These are phyloP conservation scores for Suillus decipiens DNA, from an alignment of 768 basidiomycete species.

Conservation along the genomic window DNA sequence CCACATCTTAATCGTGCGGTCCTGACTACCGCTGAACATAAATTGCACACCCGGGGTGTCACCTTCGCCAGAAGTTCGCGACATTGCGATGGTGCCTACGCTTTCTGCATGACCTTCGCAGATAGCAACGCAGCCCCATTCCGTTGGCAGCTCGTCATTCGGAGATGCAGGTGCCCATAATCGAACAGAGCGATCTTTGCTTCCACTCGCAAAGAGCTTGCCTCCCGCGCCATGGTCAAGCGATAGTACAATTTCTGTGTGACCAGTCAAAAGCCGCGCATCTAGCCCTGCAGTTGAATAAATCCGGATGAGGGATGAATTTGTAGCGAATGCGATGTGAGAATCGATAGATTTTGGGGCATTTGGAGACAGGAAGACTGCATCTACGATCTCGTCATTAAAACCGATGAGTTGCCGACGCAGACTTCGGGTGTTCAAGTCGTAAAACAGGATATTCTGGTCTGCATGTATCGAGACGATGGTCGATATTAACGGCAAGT, in stretches of 20 bases:
- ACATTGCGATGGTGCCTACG: conserved; percentile 85
- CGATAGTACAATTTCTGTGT: conserved; percentile 88
- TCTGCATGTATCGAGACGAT: conserved; percentile 90
- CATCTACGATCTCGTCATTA: conserved; percentile 97
- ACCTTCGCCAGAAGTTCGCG: conserved; percentile 47
- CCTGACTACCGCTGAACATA: conserved; percentile 95
- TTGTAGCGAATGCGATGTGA: conserved; percentile 93
- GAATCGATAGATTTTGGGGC: conserved; percentile 47
- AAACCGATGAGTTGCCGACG: conserved; percentile 89
- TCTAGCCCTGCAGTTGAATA: conserved; percentile 79
- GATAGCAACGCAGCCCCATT: conserved; percentile 71
- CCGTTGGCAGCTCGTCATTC: conserved; percentile 10
- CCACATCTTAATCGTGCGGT: conserved; percentile 99
- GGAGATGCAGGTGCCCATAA: conserved; percentile 62
- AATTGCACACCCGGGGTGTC: conserved; percentile 44
- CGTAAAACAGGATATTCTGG: conserved; percentile 95
- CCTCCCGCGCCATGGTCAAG: conserved; percentile 72
- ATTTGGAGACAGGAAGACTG: conserved; percentile 62
- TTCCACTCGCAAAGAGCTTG: conserved; percentile 80
- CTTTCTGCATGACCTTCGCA: conserved; percentile 96
- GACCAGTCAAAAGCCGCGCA: conserved; percentile 84
- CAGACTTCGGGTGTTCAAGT: conserved; percentile 62
- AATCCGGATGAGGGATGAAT: conserved; percentile 91
- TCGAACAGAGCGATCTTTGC: conserved; percentile 88
- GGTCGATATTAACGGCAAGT: conserved; percentile 61